phyloP scores from a whole-genome alignment of 768 basidiomycete species.

The Podaxis sp. region DNA sequence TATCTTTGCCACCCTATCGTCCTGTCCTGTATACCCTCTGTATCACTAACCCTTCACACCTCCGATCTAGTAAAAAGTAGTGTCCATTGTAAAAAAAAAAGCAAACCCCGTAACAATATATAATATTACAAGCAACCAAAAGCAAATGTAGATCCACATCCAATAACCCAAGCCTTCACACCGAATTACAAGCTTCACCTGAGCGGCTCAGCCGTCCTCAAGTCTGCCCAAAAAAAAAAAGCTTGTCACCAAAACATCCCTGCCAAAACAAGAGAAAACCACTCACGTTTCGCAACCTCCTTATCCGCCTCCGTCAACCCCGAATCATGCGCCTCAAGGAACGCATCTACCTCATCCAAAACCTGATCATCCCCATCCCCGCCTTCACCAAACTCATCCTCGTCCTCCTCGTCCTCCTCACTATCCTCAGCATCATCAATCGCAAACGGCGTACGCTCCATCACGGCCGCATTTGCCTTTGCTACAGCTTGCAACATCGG shows the following conservation, averaged over 20 bases:
- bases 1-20: constrained; percentile 8
- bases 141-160: neutral
- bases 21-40: constrained; percentile 1
- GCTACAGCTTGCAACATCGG: constrained; percentile 68
- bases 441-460: constrained; percentile 95
- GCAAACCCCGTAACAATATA: neutral
- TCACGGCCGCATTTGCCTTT: constrained; percentile 79
- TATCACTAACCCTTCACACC: neutral
- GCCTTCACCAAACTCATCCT: constrained; percentile 82
- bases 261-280: neutral
- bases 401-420: constrained; percentile 57
- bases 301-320: constrained; percentile 80
- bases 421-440: constrained; percentile 89
- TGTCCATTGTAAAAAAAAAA: neutral
- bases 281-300: constrained; percentile 71
- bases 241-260: neutral
- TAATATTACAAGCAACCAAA: constrained; percentile 6
- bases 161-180: neutral
- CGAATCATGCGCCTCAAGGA: constrained; percentile 84
- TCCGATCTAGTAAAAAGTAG: neutral
- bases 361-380: constrained; percentile 61
- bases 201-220: constrained; percentile 29
- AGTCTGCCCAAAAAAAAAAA: constrained; percentile 19
- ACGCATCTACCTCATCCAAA: constrained; percentile 76
- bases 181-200: constrained; percentile 16